These are phyloP conservation scores for Melanomma pulvis-pyrius DNA, from an alignment of 495 filamentous ascomycete species.

Conservation along the genomic window DNA sequence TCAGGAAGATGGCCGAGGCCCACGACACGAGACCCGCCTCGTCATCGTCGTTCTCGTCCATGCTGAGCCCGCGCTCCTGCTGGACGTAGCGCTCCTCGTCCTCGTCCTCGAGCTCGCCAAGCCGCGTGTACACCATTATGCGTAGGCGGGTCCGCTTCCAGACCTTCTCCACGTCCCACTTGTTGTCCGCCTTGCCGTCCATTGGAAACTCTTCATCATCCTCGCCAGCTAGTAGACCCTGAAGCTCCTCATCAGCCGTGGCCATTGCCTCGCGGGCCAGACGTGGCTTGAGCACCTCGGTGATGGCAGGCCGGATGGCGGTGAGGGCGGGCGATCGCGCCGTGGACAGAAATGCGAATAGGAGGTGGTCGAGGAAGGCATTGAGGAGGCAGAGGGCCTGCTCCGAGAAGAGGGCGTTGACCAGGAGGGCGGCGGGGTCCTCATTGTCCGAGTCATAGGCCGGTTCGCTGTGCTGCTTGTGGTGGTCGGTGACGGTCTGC, in stretches of 20 bases:
- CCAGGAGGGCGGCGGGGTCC: constrained; percentile 63
- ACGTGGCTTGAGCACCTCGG: constrained; percentile 83
- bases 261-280: constrained; percentile 85
- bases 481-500: constrained; percentile 87
- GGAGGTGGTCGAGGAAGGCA: constrained; percentile 87
- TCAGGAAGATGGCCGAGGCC: constrained; percentile 92
- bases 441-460: constrained; percentile 63
- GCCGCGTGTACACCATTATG: constrained; percentile 96
- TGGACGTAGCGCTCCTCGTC: constrained; percentile 87
- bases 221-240: constrained; percentile 79
- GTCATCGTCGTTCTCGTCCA: constrained; percentile 50
- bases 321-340: constrained; percentile 81
- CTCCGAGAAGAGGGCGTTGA: constrained; percentile 73
- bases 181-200: constrained; percentile 55
- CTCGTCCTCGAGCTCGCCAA: constrained; percentile 97
- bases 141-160: constrained; percentile 91
- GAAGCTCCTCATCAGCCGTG: constrained; percentile 87
- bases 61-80: constrained; percentile 65
- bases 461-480: constrained; percentile 67
- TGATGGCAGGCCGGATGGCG: constrained; percentile 77
- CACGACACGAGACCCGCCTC: constrained; percentile 74
- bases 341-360: constrained; percentile 81
- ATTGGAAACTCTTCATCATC: constrained; percentile 69
- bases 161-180: constrained; percentile 82
- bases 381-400: constrained; percentile 81